phyloP scores from a whole-genome alignment of 805 yeast genomes.

The Candida rishiriensis region DNA sequence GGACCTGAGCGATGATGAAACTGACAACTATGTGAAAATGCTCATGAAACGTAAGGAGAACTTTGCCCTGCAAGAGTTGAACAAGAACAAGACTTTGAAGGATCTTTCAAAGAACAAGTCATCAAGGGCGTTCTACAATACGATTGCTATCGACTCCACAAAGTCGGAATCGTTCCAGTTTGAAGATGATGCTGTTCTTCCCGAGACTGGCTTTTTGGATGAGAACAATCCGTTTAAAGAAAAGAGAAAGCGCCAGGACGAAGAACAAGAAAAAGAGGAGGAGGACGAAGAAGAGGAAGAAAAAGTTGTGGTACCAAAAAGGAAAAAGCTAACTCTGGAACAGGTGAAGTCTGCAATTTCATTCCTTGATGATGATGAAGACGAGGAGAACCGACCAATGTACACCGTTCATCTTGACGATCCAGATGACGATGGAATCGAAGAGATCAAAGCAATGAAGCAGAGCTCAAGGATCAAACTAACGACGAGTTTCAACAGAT shows the following conservation, averaged over 20 bases:
- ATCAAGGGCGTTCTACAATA: conserved; percentile 62
- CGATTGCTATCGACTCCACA: conserved; percentile 42
- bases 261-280: conserved; percentile 6
- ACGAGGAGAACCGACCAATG: conserved; percentile 9
- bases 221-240: conserved; percentile 27
- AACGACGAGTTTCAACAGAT: conserved; percentile 40
- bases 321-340: conserved; percentile 30
- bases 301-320: conserved; percentile 21
- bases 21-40: conserved; percentile 44
- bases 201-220: conserved; percentile 21
- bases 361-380: conserved; percentile 23
- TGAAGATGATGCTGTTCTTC: conserved; percentile 30
- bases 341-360: conserved; percentile 25
- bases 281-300: conserved; percentile 21
- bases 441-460: conserved; percentile 32
- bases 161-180: conserved; percentile 13
- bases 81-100: conserved; percentile 39
- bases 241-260: conserved; percentile 14
- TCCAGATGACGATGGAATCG: conserved; percentile 30
- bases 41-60: conserved; percentile 31
- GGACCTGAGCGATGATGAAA: conserved; percentile 74
- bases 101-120: conserved; percentile 48
- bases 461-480: conserved; percentile 38
- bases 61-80: conserved; percentile 44
- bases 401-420: conserved; percentile 27